Base-by-base conservation (phyloP, 306 rosid species). In the Styphnolobium japonicum region DNA sequence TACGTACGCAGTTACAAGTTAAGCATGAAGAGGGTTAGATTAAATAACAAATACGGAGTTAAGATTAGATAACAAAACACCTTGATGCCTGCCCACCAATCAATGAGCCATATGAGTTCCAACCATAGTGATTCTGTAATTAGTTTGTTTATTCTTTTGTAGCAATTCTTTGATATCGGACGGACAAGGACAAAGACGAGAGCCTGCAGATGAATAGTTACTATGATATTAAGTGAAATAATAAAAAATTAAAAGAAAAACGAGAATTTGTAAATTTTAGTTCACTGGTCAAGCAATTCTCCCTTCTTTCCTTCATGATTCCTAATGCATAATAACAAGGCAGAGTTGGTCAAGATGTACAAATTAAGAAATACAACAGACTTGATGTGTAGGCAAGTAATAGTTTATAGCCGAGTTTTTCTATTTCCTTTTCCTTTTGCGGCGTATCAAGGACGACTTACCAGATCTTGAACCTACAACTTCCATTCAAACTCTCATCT, bases 41-140 rank as follows among this genome's bases (percentile, higher is more conserved):
- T n/a, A 15, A 77, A 40, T 12, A 29, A 65, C 29, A 33, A 43
- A 34, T 10, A 39, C 7, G 40, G 46, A 21, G 45, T 37, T 56
- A 73, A 73, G 72, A n/a, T n/a, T n/a, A n/a, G n/a, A 53, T 15
- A 84, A 75, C 4, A 3, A 22, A 80, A 42, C 49, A 90, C 98
- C 98, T 91, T 89, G 82, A 87, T 62, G 16, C 87, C 89, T 11
- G 92, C 95, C 97, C 98, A 91, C 98, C 98, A 94, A 87, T 94
- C 97, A 73, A 92, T 56, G 27, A 94, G 95, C 88, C 94, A 94
- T 74, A 92, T 73, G 81, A 91, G 92, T 75, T 94, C 91, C 80
- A 94, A 76, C 98, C 98, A 92, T 61, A 94, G 77, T 69, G 86
- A 80, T 81, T 94, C 97, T 27, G 90, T 89, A 40, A 92, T 85